Evolutionary conservation across 495 filamentous ascomycete genomes (phyloP).

Genomic region (Hyaloscypha bicolor): DNA sequence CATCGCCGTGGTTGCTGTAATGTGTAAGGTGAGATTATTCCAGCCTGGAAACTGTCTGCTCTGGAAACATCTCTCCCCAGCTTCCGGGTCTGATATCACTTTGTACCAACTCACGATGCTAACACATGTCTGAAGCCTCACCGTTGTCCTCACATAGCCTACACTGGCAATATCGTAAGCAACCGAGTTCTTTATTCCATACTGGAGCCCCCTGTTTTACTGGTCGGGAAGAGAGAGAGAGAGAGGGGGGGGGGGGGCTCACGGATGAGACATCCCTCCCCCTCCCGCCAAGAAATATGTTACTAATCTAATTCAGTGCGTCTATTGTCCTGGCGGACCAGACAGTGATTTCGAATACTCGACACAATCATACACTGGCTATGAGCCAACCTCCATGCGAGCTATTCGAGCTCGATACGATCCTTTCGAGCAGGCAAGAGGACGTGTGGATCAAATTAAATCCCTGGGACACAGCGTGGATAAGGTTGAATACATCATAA

Average conservation of each 20-base stretch:
- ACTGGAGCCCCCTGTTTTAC: too few relatives aligned
- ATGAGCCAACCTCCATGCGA: conserved; percentile 97
- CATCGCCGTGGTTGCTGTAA: conserved; percentile 87
- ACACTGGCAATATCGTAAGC: conserved; percentile 81
- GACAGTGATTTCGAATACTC: conserved; percentile 99
- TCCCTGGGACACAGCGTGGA: conserved; percentile 94
- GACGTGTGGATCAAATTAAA: conserved; percentile 95
- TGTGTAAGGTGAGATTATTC: too few relatives aligned
- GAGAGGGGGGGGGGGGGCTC: too few relatives aligned
- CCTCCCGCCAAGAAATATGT: too few relatives aligned
- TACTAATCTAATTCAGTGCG: conserved; percentile 35
- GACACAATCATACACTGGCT: conserved; percentile 97
- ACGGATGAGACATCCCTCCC: too few relatives aligned
- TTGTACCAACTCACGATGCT: neutral
- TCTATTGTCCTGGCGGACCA: conserved; percentile 96
- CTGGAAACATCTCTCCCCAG: too few relatives aligned
- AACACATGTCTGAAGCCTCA: conserved; percentile 68
- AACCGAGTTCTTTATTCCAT: neutral
- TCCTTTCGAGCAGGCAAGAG: conserved; percentile 95
- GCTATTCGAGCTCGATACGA: conserved; percentile 97
- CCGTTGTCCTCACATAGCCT: conserved; percentile 95
- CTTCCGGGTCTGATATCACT: too few relatives aligned
- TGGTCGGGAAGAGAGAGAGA: too few relatives aligned
- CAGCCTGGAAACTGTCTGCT: too few relatives aligned
- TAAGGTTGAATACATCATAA: conserved; percentile 99